These are phyloP conservation scores for Mycena sanguinolenta DNA, from an alignment of 768 basidiomycete species.

Conservation along the genomic window DNA sequence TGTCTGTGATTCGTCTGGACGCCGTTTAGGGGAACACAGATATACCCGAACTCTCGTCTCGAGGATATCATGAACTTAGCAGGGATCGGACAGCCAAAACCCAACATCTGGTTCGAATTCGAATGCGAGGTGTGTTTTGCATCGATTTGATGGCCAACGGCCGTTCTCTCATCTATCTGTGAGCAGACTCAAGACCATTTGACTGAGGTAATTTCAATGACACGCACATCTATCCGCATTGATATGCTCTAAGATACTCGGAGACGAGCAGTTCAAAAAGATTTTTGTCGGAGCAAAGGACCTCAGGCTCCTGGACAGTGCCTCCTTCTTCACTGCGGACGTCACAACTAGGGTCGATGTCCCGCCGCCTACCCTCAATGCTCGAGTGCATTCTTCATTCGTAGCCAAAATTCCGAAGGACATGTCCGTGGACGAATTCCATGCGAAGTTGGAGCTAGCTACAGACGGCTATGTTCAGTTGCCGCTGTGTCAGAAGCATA, in stretches of 20 bases:
- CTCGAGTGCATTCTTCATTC: slow-evolving; percentile 4
- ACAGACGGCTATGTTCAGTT: slow-evolving; percentile 6
- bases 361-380: background rate
- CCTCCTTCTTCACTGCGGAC: slow-evolving; percentile 6
- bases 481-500: background rate
- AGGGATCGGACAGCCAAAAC: slow-evolving; percentile 2
- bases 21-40: slow-evolving; percentile 3
- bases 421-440: slow-evolving; percentile 1
- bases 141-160: background rate
- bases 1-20: background rate
- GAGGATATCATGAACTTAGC: background rate
- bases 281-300: slow-evolving; percentile 3
- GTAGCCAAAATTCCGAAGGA: slow-evolving; percentile 5
- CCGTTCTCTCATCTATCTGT: background rate
- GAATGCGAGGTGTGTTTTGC: too few relatives aligned
- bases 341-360: slow-evolving; percentile 6
- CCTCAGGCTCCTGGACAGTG: slow-evolving; percentile 1
- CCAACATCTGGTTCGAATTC: slow-evolving; percentile 4
- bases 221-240: slow-evolving; percentile 3
- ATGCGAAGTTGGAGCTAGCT: too few relatives aligned
- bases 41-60: slow-evolving; percentile 3
- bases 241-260: slow-evolving; percentile 2
- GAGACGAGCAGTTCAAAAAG: slow-evolving; percentile 4
- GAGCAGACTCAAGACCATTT: slow-evolving; percentile 1
- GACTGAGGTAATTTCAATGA: slow-evolving; percentile 1